These are phyloP conservation scores for Conticribra guillardii DNA, from an alignment of 108 stramenopile species.

Conservation along the genomic window DNA sequence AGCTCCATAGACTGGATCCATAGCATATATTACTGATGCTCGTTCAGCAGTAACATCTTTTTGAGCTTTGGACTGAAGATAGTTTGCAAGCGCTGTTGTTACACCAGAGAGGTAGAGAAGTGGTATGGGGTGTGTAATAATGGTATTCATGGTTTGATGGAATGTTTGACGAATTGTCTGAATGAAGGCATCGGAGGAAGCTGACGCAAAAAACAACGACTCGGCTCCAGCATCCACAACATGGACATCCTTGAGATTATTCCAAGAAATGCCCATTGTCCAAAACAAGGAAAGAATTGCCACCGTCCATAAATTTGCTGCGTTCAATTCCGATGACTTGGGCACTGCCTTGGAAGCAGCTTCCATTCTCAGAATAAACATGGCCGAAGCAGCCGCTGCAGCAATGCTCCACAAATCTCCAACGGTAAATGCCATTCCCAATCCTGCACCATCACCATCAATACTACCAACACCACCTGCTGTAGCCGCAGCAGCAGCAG, in stretches of 20 bases:
- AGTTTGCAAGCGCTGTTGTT: conserved; percentile 79
- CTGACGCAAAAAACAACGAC: background rate
- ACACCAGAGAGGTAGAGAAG: conserved; percentile 78
- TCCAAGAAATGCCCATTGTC: conserved; percentile 33
- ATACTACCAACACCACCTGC: conserved; percentile 13
- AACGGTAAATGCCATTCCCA: conserved; percentile 39
- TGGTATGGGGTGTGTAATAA: conserved; percentile 54
- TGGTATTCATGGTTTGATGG: conserved; percentile 30
- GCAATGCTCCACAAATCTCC: conserved; percentile 87
- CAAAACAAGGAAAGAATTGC: conserved; percentile 57
- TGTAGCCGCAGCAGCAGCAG: background rate
- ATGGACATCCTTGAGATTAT: background rate
- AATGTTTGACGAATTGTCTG: conserved; percentile 11
- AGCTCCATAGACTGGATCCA: conserved; percentile 92
- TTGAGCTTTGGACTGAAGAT: conserved; percentile 81
- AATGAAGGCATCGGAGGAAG: background rate
- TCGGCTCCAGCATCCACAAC: background rate
- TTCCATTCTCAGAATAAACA: conserved; percentile 88
- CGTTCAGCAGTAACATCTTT: conserved; percentile 74
- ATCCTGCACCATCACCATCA: conserved; percentile 1
- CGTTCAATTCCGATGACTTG: conserved; percentile 71
- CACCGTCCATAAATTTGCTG: conserved; percentile 73
- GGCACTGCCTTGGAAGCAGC: conserved; percentile 58
- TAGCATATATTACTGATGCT: conserved; percentile 86
- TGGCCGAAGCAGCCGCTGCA: conserved; percentile 84